phyloP scores from a whole-genome alignment of 352 stramenopile species.

The Thalassiosira hispida region DNA sequence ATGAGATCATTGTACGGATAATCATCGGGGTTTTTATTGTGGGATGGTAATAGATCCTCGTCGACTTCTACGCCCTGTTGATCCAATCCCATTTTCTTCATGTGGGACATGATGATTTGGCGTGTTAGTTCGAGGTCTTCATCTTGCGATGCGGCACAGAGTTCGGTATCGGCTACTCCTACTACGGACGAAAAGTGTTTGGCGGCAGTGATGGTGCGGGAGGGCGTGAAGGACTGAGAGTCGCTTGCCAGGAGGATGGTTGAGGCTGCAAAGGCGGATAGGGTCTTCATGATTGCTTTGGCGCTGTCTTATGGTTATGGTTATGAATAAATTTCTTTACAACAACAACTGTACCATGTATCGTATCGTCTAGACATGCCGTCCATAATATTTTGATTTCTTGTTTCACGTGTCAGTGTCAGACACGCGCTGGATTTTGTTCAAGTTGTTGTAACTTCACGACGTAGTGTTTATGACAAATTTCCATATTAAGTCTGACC shows the following conservation, averaged over 20 bases:
- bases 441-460: too few relatives aligned
- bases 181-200: not conserved
- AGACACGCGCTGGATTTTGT: too few relatives aligned
- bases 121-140: constrained; percentile 69
- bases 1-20: constrained; percentile 78
- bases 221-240: constrained; percentile 2
- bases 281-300: constrained; percentile 7
- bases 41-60: not conserved
- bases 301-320: too few relatives aligned
- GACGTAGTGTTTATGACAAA: too few relatives aligned
- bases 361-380: too few relatives aligned
- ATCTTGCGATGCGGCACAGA: constrained; percentile 18
- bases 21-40: constrained; percentile 23
- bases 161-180: not conserved
- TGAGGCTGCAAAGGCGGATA: not conserved
- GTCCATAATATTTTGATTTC: too few relatives aligned
- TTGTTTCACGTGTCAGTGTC: too few relatives aligned
- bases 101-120: constrained; percentile 64
- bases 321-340: too few relatives aligned
- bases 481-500: too few relatives aligned
- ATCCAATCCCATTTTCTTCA: constrained; percentile 22
- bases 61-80: not conserved
- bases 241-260: constrained; percentile 3
- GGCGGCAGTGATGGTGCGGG: not conserved
- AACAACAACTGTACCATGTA: too few relatives aligned